Base-by-base conservation (phyloP, 495 filamentous ascomycete genomes). In the Penicillium subrubescens region DNA sequence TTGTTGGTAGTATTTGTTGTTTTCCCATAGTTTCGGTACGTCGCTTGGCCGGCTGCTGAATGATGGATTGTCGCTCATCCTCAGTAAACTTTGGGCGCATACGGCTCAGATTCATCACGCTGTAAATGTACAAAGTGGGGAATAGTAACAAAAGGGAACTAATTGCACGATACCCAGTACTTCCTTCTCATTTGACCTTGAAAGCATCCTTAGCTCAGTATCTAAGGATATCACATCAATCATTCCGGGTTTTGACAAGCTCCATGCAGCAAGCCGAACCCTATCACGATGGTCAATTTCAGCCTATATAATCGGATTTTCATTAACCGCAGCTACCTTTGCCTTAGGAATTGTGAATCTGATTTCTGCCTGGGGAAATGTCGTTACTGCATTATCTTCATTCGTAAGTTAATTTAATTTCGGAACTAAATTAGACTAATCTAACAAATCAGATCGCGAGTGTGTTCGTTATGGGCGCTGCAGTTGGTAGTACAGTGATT, bases 401-500 rank as follows among this genome's bases (percentile, higher is more conserved):
- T 27, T 31, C 25, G 50, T 53, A 53, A 53, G 50, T 53, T 53
- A 27, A 53, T 12, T 14, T 31, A 12, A 31, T 8, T 7, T 33
- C 25, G 25, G 25, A 53, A 53, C 50, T 53, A 12, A 27, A 53
- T 53, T 53, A 25, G 50, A 31, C 50, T 53, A 12, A 53, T 53
- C 21, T 53, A 31, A 12, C 46, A 23, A 50, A 50, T 50, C 12
- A 50, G 46, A 50, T 50, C n/a, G 50, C 50, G 12, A 31, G 21
- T 53, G 50, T 31, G 21, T 31, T 27, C 50, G 25, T 53, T 53
- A 31, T 53, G 21, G 50, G 50, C 25, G 50, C 50, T 27, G 25
- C 50, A 53, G 25, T 53, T 53, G 50, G 50, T 53, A 53, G 21
- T 53, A 53, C 23, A 53, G 50, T 53, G 50, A 53, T 53, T 53